phyloP scores from a whole-genome alignment of 805 yeast genomes.

The Cyberlindnera amylophila region DNA sequence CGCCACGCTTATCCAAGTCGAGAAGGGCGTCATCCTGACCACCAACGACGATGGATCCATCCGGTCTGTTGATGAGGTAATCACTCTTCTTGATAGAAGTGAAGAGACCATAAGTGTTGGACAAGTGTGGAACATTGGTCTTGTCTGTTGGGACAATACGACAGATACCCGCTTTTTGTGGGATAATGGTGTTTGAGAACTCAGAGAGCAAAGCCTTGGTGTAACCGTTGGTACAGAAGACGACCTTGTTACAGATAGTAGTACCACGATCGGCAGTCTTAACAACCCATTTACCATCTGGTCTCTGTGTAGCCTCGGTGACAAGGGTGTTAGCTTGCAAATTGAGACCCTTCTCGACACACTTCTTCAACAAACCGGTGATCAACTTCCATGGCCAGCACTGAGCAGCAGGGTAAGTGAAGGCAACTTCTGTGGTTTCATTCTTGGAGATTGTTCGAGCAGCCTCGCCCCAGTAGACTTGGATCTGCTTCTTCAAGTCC shows the following conservation, averaged over 20 bases:
- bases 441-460: slow-evolving; percentile 58
- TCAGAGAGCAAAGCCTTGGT: slow-evolving; percentile 32
- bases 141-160: slow-evolving; percentile 28
- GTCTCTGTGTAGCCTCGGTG: slow-evolving; percentile 21
- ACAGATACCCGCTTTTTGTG: slow-evolving; percentile 33
- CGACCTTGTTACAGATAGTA: slow-evolving; percentile 31
- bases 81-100: slow-evolving; percentile 27
- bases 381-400: slow-evolving; percentile 44
- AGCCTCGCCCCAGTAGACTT: slow-evolving; percentile 31
- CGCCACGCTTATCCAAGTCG: slow-evolving; percentile 6
- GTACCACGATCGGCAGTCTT: slow-evolving; percentile 30
- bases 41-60: slow-evolving; percentile 37
- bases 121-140: slow-evolving; percentile 30
- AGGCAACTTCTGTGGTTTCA: slow-evolving; percentile 79
- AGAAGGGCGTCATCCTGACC: slow-evolving; percentile 21
- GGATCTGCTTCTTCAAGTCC: slow-evolving; percentile 30
- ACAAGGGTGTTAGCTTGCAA: slow-evolving; percentile 42
- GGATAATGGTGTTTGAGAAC: slow-evolving; percentile 31
- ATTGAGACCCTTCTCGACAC: slow-evolving; percentile 34
- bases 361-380: slow-evolving; percentile 29
- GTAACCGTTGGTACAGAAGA: slow-evolving; percentile 32
- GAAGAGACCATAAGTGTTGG: slow-evolving; percentile 33
- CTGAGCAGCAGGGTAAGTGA: slow-evolving; percentile 43
- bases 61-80: slow-evolving; percentile 37
- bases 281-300: slow-evolving; percentile 32